Evolutionary conservation across 768 basidiomycete genomes (phyloP).

Genomic region (Lentinus tigrinus): DNA sequence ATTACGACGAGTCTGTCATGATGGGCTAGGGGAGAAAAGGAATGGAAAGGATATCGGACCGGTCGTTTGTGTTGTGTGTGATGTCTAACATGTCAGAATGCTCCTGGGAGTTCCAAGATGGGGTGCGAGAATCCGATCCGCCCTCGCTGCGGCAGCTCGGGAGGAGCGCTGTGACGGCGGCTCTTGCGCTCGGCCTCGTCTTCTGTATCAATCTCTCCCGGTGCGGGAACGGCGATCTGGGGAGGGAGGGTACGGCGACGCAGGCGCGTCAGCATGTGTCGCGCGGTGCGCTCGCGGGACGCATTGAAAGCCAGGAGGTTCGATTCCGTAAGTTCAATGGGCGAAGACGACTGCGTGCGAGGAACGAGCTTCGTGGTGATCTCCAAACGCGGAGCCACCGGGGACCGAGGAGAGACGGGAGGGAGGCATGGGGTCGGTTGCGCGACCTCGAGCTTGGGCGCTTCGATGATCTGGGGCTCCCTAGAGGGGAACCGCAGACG

Average conservation of each 20-base stretch:
- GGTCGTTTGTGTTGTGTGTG: not conserved
- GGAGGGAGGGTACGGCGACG: slow-evolving; percentile 51
- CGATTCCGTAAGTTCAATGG: slow-evolving; percentile 49
- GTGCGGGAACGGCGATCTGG: slow-evolving; percentile 18
- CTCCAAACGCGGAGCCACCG: slow-evolving; percentile 42
- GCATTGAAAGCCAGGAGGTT: slow-evolving; percentile 52
- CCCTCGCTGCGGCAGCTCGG: slow-evolving; percentile 49
- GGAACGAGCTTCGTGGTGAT: slow-evolving; percentile 51
- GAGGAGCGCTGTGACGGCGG: slow-evolving; percentile 60
- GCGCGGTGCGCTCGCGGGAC: slow-evolving; percentile 51
- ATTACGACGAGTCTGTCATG: slow-evolving; percentile 8
- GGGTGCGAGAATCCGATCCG: slow-evolving; percentile 61
- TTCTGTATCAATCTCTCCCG: slow-evolving; percentile 27
- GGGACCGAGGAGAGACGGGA: slow-evolving; percentile 34
- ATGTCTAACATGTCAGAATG: slow-evolving; percentile 42
- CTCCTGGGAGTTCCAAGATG: slow-evolving; percentile 55
- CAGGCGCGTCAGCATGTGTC: slow-evolving; percentile 66
- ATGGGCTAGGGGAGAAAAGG: not conserved
- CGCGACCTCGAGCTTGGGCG: slow-evolving; percentile 22
- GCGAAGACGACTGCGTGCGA: slow-evolving; percentile 40
- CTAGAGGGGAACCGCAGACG: slow-evolving; percentile 29
- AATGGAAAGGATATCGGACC: slow-evolving; percentile 1
- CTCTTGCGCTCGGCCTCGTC: slow-evolving; percentile 37
- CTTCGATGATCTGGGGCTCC: slow-evolving; percentile 16
- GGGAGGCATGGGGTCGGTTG: slow-evolving; percentile 30